Evolutionary conservation across 305 asterid genomes (phyloP), one percentile per base, ranked within the genome.

Genomic region (Fraxinus baroniana): DNA sequence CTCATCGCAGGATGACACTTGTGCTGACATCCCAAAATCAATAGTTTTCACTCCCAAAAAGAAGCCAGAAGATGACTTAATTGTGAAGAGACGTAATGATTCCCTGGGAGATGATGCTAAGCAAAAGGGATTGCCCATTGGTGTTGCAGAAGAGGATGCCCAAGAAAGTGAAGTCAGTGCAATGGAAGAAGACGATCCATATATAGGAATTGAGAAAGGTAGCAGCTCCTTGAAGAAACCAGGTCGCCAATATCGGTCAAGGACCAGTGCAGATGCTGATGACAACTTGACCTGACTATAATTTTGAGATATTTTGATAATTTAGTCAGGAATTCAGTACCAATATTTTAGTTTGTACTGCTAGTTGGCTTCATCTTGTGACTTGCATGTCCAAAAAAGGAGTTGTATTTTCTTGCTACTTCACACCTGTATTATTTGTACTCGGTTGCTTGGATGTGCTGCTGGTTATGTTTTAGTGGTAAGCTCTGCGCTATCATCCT

Each of bases 171-270:
- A 90, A 80, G 81, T 78, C 24, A 86, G 87, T 75, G 91, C 86
- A 7, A 90, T 91, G 97, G 98, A 92, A 18, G 98, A 92, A 86
- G 94, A 92, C 33, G 93, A 86, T 76, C 77, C 75, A 5, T 68
- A 64, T 18, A 10, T 22, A 55, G 88, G 76, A 10, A 82, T 55
- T 55, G 87, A 89, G 44, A 87, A 41, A 62, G 79, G 37, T 39
- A 57, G 79, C 70, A 72, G 44, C 78, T 52, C 85, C 85, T 75
- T 84, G 39, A 84, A 79, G 76, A 93, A 90, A 88, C 84, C 90
- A 7, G 87, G 92, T 20, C 90, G 97, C 24, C 89, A 73, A 15
- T 95, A 92, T 85, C 91, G 97, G 80, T 49, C 86, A 18, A 91
- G 89, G 90, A 60, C 87, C 73, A 88, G 5, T 71, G 74, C 60